Percentiles rank a stretch among this genome's conserved stretches.
These are phyloP conservation scores for Pecoramyces ruminantium DNA, from an alignment of 192 early-diverging fungal species.

Conservation along the genomic window DNA sequence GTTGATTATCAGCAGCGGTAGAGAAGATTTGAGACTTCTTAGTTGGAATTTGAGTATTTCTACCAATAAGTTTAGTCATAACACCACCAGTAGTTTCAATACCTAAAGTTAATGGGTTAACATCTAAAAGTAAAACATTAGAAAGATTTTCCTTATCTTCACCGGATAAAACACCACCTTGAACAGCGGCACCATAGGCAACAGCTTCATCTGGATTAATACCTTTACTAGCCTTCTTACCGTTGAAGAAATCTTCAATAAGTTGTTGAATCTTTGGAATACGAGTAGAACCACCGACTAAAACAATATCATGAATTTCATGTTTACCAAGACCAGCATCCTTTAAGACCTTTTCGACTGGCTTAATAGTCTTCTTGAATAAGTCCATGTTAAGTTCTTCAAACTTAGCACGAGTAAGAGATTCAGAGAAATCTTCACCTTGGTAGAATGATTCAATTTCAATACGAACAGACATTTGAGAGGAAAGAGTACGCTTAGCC, in stretches of 20 bases:
- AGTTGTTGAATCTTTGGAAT: conserved; percentile 93
- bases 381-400: conserved; percentile 86
- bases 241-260: conserved; percentile 85
- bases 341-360: conserved; percentile 84
- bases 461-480: conserved; percentile 77
- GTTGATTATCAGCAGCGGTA: conserved; percentile 93
- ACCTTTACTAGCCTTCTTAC: conserved; percentile 89
- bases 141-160: conserved; percentile 22
- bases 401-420: conserved; percentile 90
- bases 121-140: conserved; percentile 71
- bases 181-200: conserved; percentile 93
- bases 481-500: conserved; percentile 92
- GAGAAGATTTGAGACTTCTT: conserved; percentile 99
- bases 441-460: conserved; percentile 85
- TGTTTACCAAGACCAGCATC: conserved; percentile 70
- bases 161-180: conserved; percentile 78
- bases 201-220: conserved; percentile 99
- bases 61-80: conserved; percentile 86
- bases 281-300: conserved; percentile 96
- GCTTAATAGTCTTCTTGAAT: conserved; percentile 84
- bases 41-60: conserved; percentile 85
- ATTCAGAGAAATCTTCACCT: conserved; percentile 78
- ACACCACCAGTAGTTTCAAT: conserved; percentile 85
- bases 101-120: conserved; percentile 90
- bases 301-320: conserved; percentile 88